Conservation (phyloP, 2,329 filamentous ascomycete genomes). For the Penicillium expansum region DNA sequence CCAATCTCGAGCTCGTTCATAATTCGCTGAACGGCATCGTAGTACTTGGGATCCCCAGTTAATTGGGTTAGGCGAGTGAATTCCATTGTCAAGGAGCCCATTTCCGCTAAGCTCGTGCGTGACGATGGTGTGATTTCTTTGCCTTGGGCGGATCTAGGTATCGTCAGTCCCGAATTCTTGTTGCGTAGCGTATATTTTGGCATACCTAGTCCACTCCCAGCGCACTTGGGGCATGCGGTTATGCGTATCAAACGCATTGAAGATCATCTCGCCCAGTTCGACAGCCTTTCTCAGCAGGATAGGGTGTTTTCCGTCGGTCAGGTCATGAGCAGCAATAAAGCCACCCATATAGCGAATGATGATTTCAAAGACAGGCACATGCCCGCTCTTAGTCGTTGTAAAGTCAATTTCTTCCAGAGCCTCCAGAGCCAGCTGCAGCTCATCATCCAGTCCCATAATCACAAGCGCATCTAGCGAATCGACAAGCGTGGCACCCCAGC, state of each 20-base stretch:
- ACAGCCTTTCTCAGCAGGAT: slow-evolving; percentile 73
- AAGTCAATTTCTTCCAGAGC: slow-evolving; percentile 77
- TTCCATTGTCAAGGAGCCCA: slow-evolving; percentile 81
- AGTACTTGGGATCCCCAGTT: slow-evolving; percentile 77
- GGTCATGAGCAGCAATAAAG: slow-evolving; percentile 78
- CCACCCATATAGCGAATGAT: slow-evolving; percentile 90
- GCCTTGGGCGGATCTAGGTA: slow-evolving; percentile 30
- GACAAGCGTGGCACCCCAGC: slow-evolving; percentile 84
- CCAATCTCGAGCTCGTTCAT: slow-evolving; percentile 72
- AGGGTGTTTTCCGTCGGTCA: slow-evolving; percentile 69
- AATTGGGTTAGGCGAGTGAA: slow-evolving; percentile 86
- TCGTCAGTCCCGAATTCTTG: slow-evolving; percentile 39
- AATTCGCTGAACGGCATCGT: slow-evolving; percentile 82
- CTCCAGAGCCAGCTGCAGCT: slow-evolving; percentile 74
- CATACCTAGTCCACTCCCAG: slow-evolving; percentile 70
- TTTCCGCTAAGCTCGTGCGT: slow-evolving; percentile 66
- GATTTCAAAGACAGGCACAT: slow-evolving; percentile 88
- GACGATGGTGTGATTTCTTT: slow-evolving; percentile 48
- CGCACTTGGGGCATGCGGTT: slow-evolving; percentile 87
- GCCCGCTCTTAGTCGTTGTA: slow-evolving; percentile 62
- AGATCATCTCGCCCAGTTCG: slow-evolving; percentile 78
- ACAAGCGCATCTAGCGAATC: slow-evolving; percentile 79
- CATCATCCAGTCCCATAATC: slow-evolving; percentile 75
- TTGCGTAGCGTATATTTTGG: not conserved
- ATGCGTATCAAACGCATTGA: slow-evolving; percentile 82